Evolutionary conservation across 305 asterid species (phyloP).

Genomic region (Ajuga reptans): DNA sequence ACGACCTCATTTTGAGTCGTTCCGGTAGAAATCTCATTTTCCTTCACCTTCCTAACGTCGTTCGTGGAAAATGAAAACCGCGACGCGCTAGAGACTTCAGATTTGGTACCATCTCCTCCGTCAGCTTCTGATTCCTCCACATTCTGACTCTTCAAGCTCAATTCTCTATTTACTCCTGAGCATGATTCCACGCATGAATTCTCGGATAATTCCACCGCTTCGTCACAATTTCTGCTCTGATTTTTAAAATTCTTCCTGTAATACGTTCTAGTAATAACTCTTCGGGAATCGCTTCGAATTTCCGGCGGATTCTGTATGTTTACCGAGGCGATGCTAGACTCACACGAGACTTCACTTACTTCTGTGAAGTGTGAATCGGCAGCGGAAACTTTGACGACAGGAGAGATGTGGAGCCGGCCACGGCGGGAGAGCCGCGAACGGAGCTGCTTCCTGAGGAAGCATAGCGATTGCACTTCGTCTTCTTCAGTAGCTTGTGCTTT

Average conservation of each 20-base stretch:
- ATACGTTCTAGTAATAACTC: conserved; percentile 38
- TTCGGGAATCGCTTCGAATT: conserved; percentile 21
- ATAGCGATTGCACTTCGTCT: conserved; percentile 25
- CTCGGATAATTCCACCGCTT: conserved; percentile 48
- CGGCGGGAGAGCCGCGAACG: conserved; percentile 66
- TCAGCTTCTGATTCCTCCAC: conserved; percentile 29
- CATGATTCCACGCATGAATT: conserved; percentile 77
- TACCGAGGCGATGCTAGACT: conserved; percentile 43
- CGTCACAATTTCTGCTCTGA: conserved; percentile 23
- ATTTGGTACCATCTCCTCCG: conserved; percentile 27
- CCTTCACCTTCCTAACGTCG: conserved; percentile 24
- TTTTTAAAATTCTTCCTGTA: conserved; percentile 27
- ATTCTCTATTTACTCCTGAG: conserved; percentile 41
- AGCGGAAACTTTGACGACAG: conserved; percentile 21
- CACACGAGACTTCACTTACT: conserved; percentile 38
- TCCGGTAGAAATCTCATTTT: conserved; percentile 29
- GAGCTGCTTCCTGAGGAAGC: conserved; percentile 45
- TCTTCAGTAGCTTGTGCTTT: conserved; percentile 12
- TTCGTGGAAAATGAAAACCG: conserved; percentile 17
- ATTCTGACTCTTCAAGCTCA: conserved; percentile 30
- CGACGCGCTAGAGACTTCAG: conserved; percentile 42
- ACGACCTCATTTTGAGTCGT: conserved; percentile 23
- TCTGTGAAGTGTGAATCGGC: conserved; percentile 18
- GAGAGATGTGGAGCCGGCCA: conserved; percentile 45
- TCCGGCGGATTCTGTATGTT: conserved; percentile 35